phyloP scores from a whole-genome alignment of 2,329 filamentous ascomycete species.

The Calonectria hongkongensis region DNA sequence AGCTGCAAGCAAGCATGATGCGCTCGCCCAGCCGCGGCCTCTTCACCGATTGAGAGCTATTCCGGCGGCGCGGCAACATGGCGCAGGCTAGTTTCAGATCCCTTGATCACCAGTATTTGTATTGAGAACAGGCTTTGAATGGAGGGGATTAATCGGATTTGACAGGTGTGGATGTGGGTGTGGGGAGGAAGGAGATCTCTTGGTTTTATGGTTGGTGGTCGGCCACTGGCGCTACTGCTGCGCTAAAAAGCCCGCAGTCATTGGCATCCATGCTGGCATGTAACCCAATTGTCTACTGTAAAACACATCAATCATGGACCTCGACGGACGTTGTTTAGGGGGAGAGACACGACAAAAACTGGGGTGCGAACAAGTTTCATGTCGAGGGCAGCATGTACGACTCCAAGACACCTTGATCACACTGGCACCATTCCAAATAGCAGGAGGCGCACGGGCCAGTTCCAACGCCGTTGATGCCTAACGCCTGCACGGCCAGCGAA shows the following conservation, averaged over 20 bases:
- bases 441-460: too few species aligned
- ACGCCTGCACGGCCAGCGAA: too few species aligned
- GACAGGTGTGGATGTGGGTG: conserved; percentile 17
- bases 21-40: conserved; percentile 41
- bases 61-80: conserved; percentile 27
- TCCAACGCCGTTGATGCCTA: too few species aligned
- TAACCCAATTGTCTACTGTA: too few species aligned
- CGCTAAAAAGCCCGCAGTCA: not conserved
- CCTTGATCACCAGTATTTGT: not conserved
- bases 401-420: too few species aligned
- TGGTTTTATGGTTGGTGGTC: conserved; percentile 6
- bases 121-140: not conserved
- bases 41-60: conserved; percentile 38
- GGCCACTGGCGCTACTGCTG: not conserved
- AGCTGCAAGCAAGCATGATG: conserved; percentile 42
- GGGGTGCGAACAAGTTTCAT: too few species aligned
- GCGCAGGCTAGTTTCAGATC: not conserved
- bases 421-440: too few species aligned
- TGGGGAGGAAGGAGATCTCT: not conserved
- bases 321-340: too few species aligned
- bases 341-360: too few species aligned
- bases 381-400: too few species aligned
- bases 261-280: too few species aligned
- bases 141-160: not conserved
- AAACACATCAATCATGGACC: too few species aligned